These are phyloP conservation scores for Leishmania aethiopica DNA, from an alignment of 208 protist species.

Conservation along the genomic window DNA sequence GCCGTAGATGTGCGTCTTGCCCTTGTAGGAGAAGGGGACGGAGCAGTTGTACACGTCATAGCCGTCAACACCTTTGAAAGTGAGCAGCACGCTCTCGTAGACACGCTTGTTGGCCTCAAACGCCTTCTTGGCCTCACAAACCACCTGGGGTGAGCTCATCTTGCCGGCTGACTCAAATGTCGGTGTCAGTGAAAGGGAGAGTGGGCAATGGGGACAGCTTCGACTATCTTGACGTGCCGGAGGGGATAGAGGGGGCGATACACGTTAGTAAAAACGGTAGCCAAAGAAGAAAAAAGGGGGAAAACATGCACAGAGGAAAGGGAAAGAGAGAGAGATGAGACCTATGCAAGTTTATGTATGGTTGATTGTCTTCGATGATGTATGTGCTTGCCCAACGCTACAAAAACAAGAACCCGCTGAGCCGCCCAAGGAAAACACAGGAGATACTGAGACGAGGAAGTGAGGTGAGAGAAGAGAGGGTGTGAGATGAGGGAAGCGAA, in stretches of 20 bases:
- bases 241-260: not conserved
- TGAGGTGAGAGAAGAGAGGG: conserved; percentile 7
- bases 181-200: conserved; percentile 3
- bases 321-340: not conserved
- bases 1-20: conserved; percentile 55
- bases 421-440: not conserved
- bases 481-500: not conserved
- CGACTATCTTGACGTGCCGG: not conserved
- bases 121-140: conserved; percentile 37
- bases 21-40: conserved; percentile 54
- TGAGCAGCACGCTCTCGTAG: conserved; percentile 50
- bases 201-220: not conserved
- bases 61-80: conserved; percentile 61
- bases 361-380: not conserved
- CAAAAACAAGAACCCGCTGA: not conserved
- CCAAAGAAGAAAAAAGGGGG: not conserved
- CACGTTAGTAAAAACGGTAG: not conserved
- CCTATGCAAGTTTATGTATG: conserved; percentile 8
- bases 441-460: not conserved
- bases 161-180: not conserved
- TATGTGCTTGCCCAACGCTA: not conserved
- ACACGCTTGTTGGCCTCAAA: conserved; percentile 42
- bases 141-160: conserved; percentile 37
- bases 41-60: conserved; percentile 69
- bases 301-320: not conserved